Conservation (phyloP, 2,329 filamentous ascomycete species). For the Clonostachys rosea region DNA sequence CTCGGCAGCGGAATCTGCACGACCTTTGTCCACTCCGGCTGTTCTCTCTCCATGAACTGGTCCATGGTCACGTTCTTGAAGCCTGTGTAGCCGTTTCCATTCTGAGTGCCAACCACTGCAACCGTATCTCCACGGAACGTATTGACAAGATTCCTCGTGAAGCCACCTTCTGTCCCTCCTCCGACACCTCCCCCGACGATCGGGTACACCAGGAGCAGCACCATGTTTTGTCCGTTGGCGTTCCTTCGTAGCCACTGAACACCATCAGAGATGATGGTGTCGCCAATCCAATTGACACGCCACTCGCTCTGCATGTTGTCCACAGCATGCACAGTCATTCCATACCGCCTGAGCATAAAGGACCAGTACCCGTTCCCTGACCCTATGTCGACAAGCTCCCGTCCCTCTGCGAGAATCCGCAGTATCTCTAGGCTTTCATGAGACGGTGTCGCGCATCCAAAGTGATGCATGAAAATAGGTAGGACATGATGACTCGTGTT, state of each 20-base stretch:
- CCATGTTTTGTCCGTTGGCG: conserved; percentile 43
- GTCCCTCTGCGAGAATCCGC: conserved; percentile 45
- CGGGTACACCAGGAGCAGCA: conserved; percentile 70
- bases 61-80: conserved; percentile 61
- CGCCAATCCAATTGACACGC: conserved; percentile 63
- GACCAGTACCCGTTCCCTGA: conserved; percentile 75
- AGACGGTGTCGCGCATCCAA: conserved; percentile 66
- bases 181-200: conserved; percentile 61
- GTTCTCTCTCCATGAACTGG: conserved; percentile 58
- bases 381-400: conserved; percentile 60
- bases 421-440: conserved; percentile 62
- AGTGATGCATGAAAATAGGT: conserved; percentile 74
- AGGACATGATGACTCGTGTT: conserved; percentile 62
- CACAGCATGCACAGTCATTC: conserved; percentile 50
- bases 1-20: conserved; percentile 66
- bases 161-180: conserved; percentile 58
- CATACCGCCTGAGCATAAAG: conserved; percentile 60
- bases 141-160: conserved; percentile 57
- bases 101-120: conserved; percentile 72
- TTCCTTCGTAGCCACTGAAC: conserved; percentile 48
- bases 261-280: conserved; percentile 61
- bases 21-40: conserved; percentile 49
- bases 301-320: conserved; percentile 67
- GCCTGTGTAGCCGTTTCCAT: conserved; percentile 68
- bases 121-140: conserved; percentile 60